Evolutionary conservation across 2,329 filamentous ascomycete genomes (phyloP), one percentile per base, ranked within the genome.

Genomic region (Beauveria sp.): DNA sequence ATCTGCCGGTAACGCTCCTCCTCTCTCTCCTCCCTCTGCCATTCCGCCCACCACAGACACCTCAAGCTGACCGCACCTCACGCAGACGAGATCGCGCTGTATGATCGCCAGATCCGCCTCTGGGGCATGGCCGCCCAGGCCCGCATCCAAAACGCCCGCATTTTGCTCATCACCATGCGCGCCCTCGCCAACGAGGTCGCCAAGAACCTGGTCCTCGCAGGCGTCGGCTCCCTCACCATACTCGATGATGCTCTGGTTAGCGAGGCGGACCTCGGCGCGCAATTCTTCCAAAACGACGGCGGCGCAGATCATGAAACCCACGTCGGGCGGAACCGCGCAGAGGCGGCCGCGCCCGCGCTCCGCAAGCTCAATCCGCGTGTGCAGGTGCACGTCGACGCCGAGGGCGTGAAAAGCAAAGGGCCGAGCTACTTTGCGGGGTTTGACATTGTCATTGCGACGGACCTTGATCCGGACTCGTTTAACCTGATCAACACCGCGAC

Each of bases 41-140:
- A 34, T 43, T 14, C 18, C 40, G 4, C 48, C 18, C 14, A 8
- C 26, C 12, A 2, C 18, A 22, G 10, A 3, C 28, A 42, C 18
- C 24, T 22, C 1, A 16, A 20, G 12, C 50, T 54, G n/a, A 61
- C 42, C 18, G 2, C 4, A 22, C 8, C 34, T 18, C 20, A 14
- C 10, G 14, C 64, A 91, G 95, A 98, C 75, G 95, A 99, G 72
- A 96, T 98, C 70, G 95, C 93, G 16, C 86, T 98, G 6, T 99
- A 99, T 73, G 95, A 99, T 76, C 88, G 95, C 55, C 95, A 99
- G 74, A 97, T 99, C 70, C 89, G 95, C 60, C 86, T 99, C 34
- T 99, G 95, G 95, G 95, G 95, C 49, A 90, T 98, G 71, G 88
- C 95, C 69, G 95, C 95, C 7, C 95, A 99, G 74, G 89, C 96